These are phyloP conservation scores for Kodamaea arcana DNA, from an alignment of 1,139 yeast genomes.

Conservation along the genomic window DNA sequence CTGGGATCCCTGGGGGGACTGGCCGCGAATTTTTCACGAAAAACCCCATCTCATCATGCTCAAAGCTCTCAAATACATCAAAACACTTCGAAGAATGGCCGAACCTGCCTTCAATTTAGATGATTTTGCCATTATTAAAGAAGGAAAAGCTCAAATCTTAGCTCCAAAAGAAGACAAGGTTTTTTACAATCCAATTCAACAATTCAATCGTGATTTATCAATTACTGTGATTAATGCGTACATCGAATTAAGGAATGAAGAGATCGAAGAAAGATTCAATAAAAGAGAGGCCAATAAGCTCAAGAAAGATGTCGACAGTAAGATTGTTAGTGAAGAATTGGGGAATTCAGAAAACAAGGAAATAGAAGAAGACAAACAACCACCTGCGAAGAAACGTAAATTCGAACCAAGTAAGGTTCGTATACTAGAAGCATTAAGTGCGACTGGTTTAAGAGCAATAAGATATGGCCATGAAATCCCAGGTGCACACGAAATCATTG, in stretches of 20 bases:
- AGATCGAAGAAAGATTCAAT: conserved; percentile 29
- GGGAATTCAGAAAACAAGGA: conserved; percentile 25
- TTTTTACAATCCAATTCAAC: conserved; percentile 94
- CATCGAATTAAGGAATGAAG: conserved; percentile 45
- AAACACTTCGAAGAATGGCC: conserved; percentile 1
- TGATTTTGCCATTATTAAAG: conserved; percentile 52
- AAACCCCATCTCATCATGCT: neutral
- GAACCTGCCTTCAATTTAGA: conserved; percentile 15
- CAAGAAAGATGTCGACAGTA: conserved; percentile 15
- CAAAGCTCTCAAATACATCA: neutral
- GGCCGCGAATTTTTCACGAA: too few species aligned
- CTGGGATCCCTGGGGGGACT: too few species aligned
- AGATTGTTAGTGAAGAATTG: too few species aligned
- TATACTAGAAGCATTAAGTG: conserved; percentile 86
- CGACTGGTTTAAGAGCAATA: conserved; percentile 91
- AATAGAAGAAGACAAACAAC: conserved; percentile 15
- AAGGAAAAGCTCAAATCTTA: conserved; percentile 77
- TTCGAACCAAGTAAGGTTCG: conserved; percentile 5
- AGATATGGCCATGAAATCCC: conserved; percentile 91
- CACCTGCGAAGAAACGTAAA: conserved; percentile 9
- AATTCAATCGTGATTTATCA: conserved; percentile 88
- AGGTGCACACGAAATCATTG: conserved; percentile 63
- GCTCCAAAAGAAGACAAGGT: conserved; percentile 79
- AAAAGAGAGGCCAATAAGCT: conserved; percentile 24
- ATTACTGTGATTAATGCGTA: conserved; percentile 84